Base-by-base conservation (phyloP, 1,139 yeast genomes). In the Nadsonia commutata region DNA sequence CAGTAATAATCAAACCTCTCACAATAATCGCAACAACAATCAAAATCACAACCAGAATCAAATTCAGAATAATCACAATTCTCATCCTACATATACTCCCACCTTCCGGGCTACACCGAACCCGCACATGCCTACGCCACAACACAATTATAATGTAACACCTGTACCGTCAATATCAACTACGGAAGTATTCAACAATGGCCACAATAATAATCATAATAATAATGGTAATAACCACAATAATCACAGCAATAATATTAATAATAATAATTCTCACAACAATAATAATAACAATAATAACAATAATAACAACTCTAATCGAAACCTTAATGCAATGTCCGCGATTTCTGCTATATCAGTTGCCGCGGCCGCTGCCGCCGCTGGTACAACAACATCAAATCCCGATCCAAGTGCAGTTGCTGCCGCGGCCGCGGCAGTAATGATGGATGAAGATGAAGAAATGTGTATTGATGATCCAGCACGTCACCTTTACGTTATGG, bases 401-500 rank as follows among this genome's bases (percentile, higher is more conserved):
- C 33, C 33, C n/a, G 33, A 27, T 27, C 33, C 33, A 13, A 11
- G 16, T 43, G 45, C 40, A 18, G 50, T 33, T 37, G 40, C 39
- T 20, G 36, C 44, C 38, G 52, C 52, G 40, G 47, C 53, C 17
- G 49, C 55, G 40, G 47, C 49, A 40, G 52, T 54, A 51, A 51
- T 54, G 50, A 50, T 50, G 48, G 73, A 68, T 36, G 69, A 64
- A 40, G 68, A 65, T 42, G 66, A 62, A 43, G 69, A 65, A 39
- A 60, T 64, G 57, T 42, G 44, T 39, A 42, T 42, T 20, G 44
- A 42, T 37, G 44, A 42, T 31, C 44, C 44, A 6, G 44, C 44
- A 9, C 39, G 44, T 2, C 44, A 42, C 27, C 31, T 42, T 36
- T 42, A 88, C 58, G 95, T 86, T 39, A 79, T 84, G 71, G 96